phyloP scores from a whole-genome alignment of 768 basidiomycete genomes.

The Russula dissimulans region DNA sequence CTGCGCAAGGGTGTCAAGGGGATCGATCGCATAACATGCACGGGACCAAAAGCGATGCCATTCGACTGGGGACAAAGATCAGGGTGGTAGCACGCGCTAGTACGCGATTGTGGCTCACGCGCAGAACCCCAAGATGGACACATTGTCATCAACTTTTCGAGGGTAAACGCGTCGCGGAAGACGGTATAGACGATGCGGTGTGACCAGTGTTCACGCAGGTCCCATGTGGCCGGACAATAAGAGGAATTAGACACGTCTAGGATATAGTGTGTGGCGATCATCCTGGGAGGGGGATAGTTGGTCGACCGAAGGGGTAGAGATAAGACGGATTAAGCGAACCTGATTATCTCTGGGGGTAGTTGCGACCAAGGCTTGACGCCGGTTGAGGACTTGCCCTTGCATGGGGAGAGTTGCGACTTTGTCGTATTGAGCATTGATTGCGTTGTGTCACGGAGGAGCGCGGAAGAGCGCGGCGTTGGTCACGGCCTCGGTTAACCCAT shows the following conservation, averaged over 20 bases:
- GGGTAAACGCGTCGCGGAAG: constrained; percentile 34
- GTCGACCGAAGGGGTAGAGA: not conserved
- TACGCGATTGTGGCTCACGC: constrained; percentile 13
- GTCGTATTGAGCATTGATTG: constrained; percentile 24
- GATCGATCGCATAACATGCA: constrained; percentile 53
- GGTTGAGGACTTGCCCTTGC: constrained; percentile 46
- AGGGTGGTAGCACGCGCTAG: constrained; percentile 18
- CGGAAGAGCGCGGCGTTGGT: constrained; percentile 20
- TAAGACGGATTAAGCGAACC: constrained; percentile 26
- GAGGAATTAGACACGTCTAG: constrained; percentile 35
- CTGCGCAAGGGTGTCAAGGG: constrained; percentile 44
- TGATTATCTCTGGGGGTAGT: constrained; percentile 51
- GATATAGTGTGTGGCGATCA: constrained; percentile 52
- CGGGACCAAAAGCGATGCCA: constrained; percentile 64
- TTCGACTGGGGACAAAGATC: constrained; percentile 40
- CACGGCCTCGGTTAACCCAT: constrained; percentile 18
- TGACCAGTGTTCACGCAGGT: constrained; percentile 47
- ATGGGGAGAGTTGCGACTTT: constrained; percentile 8
- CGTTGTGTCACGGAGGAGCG: constrained; percentile 23
- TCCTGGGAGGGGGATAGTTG: constrained; percentile 28
- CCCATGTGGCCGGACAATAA: constrained; percentile 43
- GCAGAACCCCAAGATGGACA: constrained; percentile 18
- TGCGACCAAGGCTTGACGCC: constrained; percentile 53
- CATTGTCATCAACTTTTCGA: constrained; percentile 19
- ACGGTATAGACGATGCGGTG: constrained; percentile 51